Percentiles rank a stretch among this genome's conserved stretches.
Conservation (phyloP, 2,329 filamentous ascomycete genomes). For the Elsinoe australis region DNA sequence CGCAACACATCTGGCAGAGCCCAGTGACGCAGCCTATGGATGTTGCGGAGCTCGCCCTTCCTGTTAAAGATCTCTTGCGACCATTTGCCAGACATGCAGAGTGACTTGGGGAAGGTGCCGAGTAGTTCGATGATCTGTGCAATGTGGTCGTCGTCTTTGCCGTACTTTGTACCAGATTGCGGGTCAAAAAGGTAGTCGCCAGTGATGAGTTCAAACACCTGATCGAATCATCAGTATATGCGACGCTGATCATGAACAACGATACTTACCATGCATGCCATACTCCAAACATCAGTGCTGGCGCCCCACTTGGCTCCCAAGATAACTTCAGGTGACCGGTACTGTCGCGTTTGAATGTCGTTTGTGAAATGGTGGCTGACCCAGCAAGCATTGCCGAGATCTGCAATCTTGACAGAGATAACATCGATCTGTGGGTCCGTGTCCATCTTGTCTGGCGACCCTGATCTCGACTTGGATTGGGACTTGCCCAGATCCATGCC, state of each 20-base stretch:
- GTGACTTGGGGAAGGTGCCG: slow-evolving; percentile 82
- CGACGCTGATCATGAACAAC: neutral
- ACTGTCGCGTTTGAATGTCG: slow-evolving; percentile 96
- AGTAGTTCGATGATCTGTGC: slow-evolving; percentile 97
- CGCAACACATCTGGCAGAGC: slow-evolving; percentile 83
- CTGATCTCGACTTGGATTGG: slow-evolving; percentile 42
- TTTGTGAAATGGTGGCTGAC: slow-evolving; percentile 98
- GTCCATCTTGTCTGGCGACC: slow-evolving; percentile 51
- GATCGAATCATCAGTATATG: slow-evolving; percentile 13
- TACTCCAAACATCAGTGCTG: slow-evolving; percentile 99
- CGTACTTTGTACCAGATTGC: slow-evolving; percentile 96
- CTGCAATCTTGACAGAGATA: slow-evolving; percentile 98
- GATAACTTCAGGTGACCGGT: slow-evolving; percentile 94
- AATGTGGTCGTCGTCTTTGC: slow-evolving; percentile 98
- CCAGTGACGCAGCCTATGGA: slow-evolving; percentile 93
- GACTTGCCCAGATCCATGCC: slow-evolving; percentile 85
- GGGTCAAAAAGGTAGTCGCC: slow-evolving; percentile 98
- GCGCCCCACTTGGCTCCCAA: slow-evolving; percentile 96
- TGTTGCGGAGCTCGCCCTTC: slow-evolving; percentile 94
- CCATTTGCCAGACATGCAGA: slow-evolving; percentile 93
- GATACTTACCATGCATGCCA: slow-evolving; percentile 86
- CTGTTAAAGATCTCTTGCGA: slow-evolving; percentile 98
- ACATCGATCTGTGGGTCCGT: slow-evolving; percentile 60
- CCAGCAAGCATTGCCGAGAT: slow-evolving; percentile 97
- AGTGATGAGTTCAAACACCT: slow-evolving; percentile 97